Percentiles rank a stretch among this genome's conserved stretches.
Conservation (phyloP, 2,329 filamentous ascomycete genomes). For the Neofusicoccum parvum region DNA sequence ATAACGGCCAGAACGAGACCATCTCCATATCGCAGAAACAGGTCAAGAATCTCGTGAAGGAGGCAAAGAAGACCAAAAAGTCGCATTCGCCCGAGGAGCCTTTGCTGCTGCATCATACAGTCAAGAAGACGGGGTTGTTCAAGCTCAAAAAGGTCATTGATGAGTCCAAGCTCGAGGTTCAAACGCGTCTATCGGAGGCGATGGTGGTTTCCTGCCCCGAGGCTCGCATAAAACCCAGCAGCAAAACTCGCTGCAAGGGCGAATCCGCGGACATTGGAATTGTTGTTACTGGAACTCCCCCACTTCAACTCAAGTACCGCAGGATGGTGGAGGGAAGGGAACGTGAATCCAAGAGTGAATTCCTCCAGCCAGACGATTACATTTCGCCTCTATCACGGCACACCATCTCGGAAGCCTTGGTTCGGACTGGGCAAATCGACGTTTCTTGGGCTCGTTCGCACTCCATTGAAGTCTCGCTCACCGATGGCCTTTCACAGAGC, state of each 20-base stretch:
- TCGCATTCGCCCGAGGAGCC: constrained; percentile 55
- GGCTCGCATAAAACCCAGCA: constrained; percentile 68
- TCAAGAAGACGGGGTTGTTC: constrained; percentile 89
- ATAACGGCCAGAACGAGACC: constrained; percentile 76
- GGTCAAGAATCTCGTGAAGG: constrained; percentile 72
- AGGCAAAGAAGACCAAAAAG: constrained; percentile 62
- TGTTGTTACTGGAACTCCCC: constrained; percentile 84
- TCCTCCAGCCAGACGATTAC: constrained; percentile 86
- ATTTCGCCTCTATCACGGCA: constrained; percentile 72
- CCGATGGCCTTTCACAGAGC: constrained; percentile 79
- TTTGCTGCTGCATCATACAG: constrained; percentile 69
- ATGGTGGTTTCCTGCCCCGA: constrained; percentile 85
- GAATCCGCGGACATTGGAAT: constrained; percentile 85
- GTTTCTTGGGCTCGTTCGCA: constrained; percentile 79
- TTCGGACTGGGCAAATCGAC: constrained; percentile 63
- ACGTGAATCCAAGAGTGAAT: constrained; percentile 80
- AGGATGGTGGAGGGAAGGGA: constrained; percentile 82
- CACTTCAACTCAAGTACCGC: constrained; percentile 90
- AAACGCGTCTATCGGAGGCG: constrained; percentile 72
- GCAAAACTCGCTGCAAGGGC: constrained; percentile 74
- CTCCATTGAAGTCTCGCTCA: constrained; percentile 77
- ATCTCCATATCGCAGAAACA: constrained; percentile 75
- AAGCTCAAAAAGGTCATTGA: constrained; percentile 83
- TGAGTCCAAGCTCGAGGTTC: constrained; percentile 91
- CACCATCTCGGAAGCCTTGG: constrained; percentile 58